phyloP scores from a whole-genome alignment of 208 protist species.

The Crithidia brevicula region DNA sequence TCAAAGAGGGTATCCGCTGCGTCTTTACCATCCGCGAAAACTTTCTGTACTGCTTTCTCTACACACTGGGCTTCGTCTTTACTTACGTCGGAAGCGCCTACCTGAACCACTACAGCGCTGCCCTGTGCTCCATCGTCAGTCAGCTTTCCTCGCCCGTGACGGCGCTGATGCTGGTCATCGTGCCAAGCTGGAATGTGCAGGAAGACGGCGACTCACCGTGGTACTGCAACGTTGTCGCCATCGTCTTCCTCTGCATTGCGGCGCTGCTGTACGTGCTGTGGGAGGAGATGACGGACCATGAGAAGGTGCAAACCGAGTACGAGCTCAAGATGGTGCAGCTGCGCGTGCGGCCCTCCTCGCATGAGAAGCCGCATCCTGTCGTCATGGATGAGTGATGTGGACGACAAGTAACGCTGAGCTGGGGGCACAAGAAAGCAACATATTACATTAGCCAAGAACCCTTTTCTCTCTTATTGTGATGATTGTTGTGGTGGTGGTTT shows the following conservation, averaged over 20 bases:
- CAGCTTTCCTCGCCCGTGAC: constrained; percentile 82
- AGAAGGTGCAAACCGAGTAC: constrained; percentile 65
- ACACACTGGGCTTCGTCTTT: constrained; percentile 79
- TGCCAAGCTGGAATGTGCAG: constrained; percentile 73
- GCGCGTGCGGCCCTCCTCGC: constrained; percentile 29
- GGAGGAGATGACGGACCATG: constrained; percentile 79
- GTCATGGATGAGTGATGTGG: constrained; percentile 11
- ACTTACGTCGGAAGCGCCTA: constrained; percentile 80
- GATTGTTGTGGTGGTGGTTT: too few relatives aligned
- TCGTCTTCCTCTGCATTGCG: constrained; percentile 60
- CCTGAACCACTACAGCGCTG: constrained; percentile 88
- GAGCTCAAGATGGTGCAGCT: constrained; percentile 64
- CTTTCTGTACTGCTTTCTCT: constrained; percentile 73
- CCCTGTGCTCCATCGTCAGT: constrained; percentile 80
- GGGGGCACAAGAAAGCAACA: too few relatives aligned
- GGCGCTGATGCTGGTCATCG: constrained; percentile 71
- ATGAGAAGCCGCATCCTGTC: constrained; percentile 23
- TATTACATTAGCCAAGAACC: too few relatives aligned
- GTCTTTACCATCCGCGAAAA: constrained; percentile 68
- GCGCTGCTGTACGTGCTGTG: constrained; percentile 76
- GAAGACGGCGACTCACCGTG: constrained; percentile 62
- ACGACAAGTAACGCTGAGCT: neutral
- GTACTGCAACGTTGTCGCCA: constrained; percentile 71
- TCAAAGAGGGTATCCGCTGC: constrained; percentile 61
- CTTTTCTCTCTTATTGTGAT: too few relatives aligned